phyloP scores from a whole-genome alignment of 208 protist species.

The Trypanosoma boissoni region DNA sequence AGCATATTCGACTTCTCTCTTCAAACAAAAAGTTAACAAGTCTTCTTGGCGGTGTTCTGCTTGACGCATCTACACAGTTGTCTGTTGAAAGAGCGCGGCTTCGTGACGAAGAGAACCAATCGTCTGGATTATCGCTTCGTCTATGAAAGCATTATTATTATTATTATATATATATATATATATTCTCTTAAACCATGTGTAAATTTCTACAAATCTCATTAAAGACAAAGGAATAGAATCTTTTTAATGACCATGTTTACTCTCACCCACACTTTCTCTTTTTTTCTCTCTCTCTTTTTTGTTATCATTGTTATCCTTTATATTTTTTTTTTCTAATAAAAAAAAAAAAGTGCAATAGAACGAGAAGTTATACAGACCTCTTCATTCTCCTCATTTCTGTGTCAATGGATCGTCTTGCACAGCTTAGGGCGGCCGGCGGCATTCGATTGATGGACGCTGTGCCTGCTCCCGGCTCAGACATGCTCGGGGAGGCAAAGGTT shows the following conservation, averaged over 20 bases:
- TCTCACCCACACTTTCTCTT: background rate
- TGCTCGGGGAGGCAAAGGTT: background rate
- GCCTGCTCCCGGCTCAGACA: constrained; percentile 6
- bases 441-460: constrained; percentile 1
- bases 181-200: no score
- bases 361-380: background rate
- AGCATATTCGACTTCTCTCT: constrained; percentile 17
- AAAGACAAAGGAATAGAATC: no score
- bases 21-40: background rate
- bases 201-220: no score
- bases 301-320: constrained; percentile 20
- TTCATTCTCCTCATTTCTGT: background rate
- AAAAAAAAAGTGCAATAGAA: background rate
- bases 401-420: constrained; percentile 34
- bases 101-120: constrained; percentile 6
- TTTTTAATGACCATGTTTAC: background rate
- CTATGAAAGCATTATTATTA: constrained; percentile 13
- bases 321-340: constrained; percentile 4
- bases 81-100: constrained; percentile 12
- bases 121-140: no score
- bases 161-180: constrained; percentile 11
- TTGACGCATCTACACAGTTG: constrained; percentile 15
- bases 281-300: constrained; percentile 16
- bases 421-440: constrained; percentile 25
- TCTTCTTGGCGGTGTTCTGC: constrained; percentile 3